Percentiles rank a stretch among this genome's conserved stretches.
These are phyloP conservation scores for Medicago truncatula DNA, from an alignment of 306 rosid genomes.

Conservation along the genomic window MtrunA17r5.0-ANR NC_053049.1:962501-963000, in stretches of 20 bases:
- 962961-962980: constrained; percentile 57
- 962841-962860: constrained; percentile 55
- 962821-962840: background rate
- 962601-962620: too few species aligned
- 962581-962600: too few species aligned
- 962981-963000: background rate
- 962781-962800: background rate
- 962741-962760: too few species aligned
- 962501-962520: too few species aligned
- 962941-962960: constrained; percentile 54
- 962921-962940: constrained; percentile 52
- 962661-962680: too few species aligned
- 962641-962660: too few species aligned
- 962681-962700: too few species aligned
- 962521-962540: too few species aligned
- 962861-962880: constrained; percentile 55
- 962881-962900: constrained; percentile 51
- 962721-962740: background rate
- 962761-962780: background rate
- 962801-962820: background rate
- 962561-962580: too few species aligned
- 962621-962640: too few species aligned
- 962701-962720: too few species aligned
- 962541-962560: too few species aligned
- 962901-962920: constrained; percentile 53